Evolutionary conservation across 108 stramenopile genomes (phyloP).

Genomic region (Epithemia pelagica): DNA sequence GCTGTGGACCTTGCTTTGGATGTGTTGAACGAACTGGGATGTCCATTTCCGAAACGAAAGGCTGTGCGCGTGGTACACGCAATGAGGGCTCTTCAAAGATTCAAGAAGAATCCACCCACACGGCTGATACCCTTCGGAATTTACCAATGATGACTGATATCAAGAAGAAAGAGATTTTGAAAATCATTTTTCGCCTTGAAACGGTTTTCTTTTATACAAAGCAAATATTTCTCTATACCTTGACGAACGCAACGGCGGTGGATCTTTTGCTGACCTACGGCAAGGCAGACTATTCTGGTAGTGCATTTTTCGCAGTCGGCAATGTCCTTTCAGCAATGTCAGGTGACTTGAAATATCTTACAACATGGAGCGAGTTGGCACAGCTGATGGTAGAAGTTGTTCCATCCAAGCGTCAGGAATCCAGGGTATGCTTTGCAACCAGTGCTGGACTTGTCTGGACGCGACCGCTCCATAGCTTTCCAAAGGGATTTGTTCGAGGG

Average conservation of each 20-base stretch:
- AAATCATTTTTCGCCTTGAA: too few relatives aligned
- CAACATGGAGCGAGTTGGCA: not conserved
- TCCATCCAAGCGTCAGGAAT: not conserved
- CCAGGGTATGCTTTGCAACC: not conserved
- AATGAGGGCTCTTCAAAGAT: too few relatives aligned
- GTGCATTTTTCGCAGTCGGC: slow-evolving; percentile 2
- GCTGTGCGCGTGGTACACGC: too few relatives aligned
- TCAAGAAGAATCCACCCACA: not conserved
- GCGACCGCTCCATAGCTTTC: too few relatives aligned
- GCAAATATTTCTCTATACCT: too few relatives aligned
- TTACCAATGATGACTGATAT: not conserved
- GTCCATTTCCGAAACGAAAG: not conserved
- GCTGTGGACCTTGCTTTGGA: not conserved
- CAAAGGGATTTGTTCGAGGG: too few relatives aligned
- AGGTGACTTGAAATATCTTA: not conserved
- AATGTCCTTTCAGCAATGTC: not conserved
- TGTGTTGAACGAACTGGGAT: not conserved
- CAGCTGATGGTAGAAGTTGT: not conserved
- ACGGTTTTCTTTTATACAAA: too few relatives aligned
- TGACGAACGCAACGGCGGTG: too few relatives aligned
- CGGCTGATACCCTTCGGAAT: too few relatives aligned
- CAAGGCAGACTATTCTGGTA: not conserved
- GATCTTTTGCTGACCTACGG: not conserved
- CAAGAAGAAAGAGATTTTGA: too few relatives aligned
- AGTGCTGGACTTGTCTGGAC: too few relatives aligned